Conservation (phyloP, 208 protist genomes). For the Trypanosoma cruzi region DNA sequence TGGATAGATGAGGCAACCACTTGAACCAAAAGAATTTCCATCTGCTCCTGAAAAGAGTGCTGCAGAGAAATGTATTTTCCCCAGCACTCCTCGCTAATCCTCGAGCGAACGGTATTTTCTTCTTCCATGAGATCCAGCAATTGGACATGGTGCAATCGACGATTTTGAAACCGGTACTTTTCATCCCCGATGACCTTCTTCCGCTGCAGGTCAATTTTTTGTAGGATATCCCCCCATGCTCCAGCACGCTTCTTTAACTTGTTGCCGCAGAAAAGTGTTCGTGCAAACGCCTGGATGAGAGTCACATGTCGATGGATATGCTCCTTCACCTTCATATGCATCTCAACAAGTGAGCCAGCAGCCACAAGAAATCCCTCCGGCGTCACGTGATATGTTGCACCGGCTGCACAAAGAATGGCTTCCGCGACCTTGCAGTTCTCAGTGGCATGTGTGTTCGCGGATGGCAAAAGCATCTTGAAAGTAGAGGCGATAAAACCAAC, state of each 20-base stretch:
- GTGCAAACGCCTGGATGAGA: slow-evolving; percentile 22
- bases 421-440: neutral
- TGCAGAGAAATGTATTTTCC: slow-evolving; percentile 7
- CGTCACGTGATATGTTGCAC: slow-evolving; percentile 7
- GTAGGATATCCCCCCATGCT: slow-evolving; percentile 8
- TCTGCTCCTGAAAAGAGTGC: slow-evolving; percentile 3
- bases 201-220: slow-evolving; percentile 8
- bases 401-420: slow-evolving; percentile 1
- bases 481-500: slow-evolving; percentile 10
- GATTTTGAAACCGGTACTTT: neutral
- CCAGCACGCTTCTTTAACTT: slow-evolving; percentile 2
- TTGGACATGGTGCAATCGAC: neutral
- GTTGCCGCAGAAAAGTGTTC: neutral
- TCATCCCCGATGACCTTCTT: slow-evolving; percentile 7
- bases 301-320: neutral
- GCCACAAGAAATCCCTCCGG: slow-evolving; percentile 3
- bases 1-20: slow-evolving; percentile 6
- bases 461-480: slow-evolving; percentile 19
- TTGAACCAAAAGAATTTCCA: slow-evolving; percentile 8
- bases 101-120: slow-evolving; percentile 20
- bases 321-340: slow-evolving; percentile 10
- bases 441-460: neutral
- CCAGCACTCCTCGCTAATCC: slow-evolving; percentile 21
- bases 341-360: slow-evolving; percentile 7
- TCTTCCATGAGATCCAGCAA: slow-evolving; percentile 21